Percentiles rank a stretch among this genome's conserved stretches.
Conservation (phyloP, 2,329 filamentous ascomycete species). For the Calonectria hongkongensis region DNA sequence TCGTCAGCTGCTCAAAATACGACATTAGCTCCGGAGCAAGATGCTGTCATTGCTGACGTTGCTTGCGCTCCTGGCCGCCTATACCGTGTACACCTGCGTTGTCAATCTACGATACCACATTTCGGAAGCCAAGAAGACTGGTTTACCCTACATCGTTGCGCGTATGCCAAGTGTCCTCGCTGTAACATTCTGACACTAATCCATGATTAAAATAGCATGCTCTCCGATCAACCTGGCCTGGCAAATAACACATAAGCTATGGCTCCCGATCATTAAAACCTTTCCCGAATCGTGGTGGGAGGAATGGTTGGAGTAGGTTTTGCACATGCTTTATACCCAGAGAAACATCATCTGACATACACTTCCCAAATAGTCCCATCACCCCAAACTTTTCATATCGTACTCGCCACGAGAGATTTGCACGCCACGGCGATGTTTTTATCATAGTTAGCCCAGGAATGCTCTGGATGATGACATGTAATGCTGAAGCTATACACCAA, state of each 20-base stretch:
- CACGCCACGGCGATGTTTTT: constrained; percentile 77
- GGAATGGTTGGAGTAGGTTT: constrained; percentile 75
- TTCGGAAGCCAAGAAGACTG: constrained; percentile 68
- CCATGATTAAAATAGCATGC: constrained; percentile 61
- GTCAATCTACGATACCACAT: constrained; percentile 67
- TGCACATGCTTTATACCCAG: neutral
- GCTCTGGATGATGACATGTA: constrained; percentile 74
- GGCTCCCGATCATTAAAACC: constrained; percentile 72
- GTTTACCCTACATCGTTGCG: constrained; percentile 71
- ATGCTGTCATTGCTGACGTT: constrained; percentile 61
- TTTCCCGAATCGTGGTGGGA: constrained; percentile 75
- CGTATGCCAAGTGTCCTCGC: constrained; percentile 63
- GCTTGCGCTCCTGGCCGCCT: constrained; percentile 58
- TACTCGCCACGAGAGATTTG: constrained; percentile 74
- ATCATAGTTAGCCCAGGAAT: constrained; percentile 76
- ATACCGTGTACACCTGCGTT: constrained; percentile 57
- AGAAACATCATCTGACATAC: constrained; percentile 33
- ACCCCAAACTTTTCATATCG: constrained; percentile 76
- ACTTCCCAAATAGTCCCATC: constrained; percentile 65
- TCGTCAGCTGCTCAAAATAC: neutral
- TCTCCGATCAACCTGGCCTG: constrained; percentile 72
- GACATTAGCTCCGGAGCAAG: constrained; percentile 49
- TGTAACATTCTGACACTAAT: neutral
- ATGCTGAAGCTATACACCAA: constrained; percentile 79
- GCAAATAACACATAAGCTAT: constrained; percentile 73